Conservation (phyloP, 2,329 filamentous ascomycete genomes). For the Pseudogymnoascus sp. region DNA sequence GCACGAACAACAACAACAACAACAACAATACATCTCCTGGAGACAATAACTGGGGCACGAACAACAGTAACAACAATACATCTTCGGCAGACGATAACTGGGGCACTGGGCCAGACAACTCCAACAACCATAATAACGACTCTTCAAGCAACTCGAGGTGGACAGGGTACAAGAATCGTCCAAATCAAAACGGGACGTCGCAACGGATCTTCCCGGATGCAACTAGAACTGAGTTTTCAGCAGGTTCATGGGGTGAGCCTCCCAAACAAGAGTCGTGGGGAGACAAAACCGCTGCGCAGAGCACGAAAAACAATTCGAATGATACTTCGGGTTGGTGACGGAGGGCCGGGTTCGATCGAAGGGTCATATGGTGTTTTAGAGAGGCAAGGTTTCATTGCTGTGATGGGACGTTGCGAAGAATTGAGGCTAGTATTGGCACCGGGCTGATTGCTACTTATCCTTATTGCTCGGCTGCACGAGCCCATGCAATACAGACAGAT, state of each 20-base stretch:
- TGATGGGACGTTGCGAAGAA: background rate
- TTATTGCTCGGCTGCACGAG: background rate
- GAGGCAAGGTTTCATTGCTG: background rate
- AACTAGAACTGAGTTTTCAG: slow-evolving; percentile 11
- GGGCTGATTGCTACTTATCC: background rate
- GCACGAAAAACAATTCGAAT: background rate
- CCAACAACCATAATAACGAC: slow-evolving; percentile 3
- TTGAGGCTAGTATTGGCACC: background rate
- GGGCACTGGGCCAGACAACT: background rate
- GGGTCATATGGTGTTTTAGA: too few relatives aligned
- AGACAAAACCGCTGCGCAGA: slow-evolving; percentile 8
- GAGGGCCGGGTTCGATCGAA: background rate
- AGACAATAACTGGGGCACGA: background rate
- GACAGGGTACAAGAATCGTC: slow-evolving; percentile 1
- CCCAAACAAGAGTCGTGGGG: slow-evolving; percentile 2
- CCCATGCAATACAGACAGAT: background rate
- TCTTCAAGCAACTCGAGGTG: slow-evolving; percentile 7
- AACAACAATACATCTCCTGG: slow-evolving; percentile 9
- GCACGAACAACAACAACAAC: slow-evolving; percentile 10
- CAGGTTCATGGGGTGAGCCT: slow-evolving; percentile 15
- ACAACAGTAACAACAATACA: slow-evolving; percentile 6
- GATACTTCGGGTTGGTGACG: background rate
- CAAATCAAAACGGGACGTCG: background rate
- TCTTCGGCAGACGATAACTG: slow-evolving; percentile 10
- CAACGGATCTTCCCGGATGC: slow-evolving; percentile 5